phyloP scores from a whole-genome alignment of 768 basidiomycete species.

The Leccinum ochraceum region DNA sequence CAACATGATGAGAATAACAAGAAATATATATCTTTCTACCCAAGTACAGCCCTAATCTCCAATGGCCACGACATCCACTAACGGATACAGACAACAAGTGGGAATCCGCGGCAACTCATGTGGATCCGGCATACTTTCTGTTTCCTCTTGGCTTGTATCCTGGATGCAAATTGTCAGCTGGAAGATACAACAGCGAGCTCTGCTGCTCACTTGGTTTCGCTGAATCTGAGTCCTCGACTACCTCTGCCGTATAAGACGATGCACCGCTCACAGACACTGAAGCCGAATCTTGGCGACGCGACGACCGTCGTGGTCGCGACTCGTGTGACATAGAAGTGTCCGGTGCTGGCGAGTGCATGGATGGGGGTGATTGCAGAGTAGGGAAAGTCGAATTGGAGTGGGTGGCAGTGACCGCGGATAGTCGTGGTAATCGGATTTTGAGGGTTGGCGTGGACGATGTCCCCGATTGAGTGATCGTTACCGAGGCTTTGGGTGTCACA shows the following conservation, averaged over 20 bases:
- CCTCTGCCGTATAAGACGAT: constrained; percentile 34
- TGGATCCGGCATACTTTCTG: constrained; percentile 23
- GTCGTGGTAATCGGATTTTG: constrained; percentile 35
- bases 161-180: constrained; percentile 9
- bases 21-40: constrained; percentile 23
- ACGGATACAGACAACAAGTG: not conserved
- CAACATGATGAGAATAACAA: constrained; percentile 24
- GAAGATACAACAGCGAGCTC: not conserved
- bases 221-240: constrained; percentile 26
- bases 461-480: constrained; percentile 35
- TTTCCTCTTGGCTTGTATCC: constrained; percentile 28
- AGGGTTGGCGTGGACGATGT: constrained; percentile 36
- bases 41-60: constrained; percentile 20
- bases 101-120: constrained; percentile 7
- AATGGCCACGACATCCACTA: constrained; percentile 1
- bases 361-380: constrained; percentile 24
- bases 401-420: constrained; percentile 30
- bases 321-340: constrained; percentile 23
- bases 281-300: constrained; percentile 31
- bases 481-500: constrained; percentile 34
- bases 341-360: constrained; percentile 22
- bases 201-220: constrained; percentile 31
- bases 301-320: constrained; percentile 30
- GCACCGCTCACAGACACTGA: constrained; percentile 33
- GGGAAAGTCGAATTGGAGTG: constrained; percentile 24